Evolutionary conservation across 2,329 filamentous ascomycete genomes (phyloP), one percentile per base, ranked within the genome.

Genomic region (Cordyceps cateniannulata): DNA sequence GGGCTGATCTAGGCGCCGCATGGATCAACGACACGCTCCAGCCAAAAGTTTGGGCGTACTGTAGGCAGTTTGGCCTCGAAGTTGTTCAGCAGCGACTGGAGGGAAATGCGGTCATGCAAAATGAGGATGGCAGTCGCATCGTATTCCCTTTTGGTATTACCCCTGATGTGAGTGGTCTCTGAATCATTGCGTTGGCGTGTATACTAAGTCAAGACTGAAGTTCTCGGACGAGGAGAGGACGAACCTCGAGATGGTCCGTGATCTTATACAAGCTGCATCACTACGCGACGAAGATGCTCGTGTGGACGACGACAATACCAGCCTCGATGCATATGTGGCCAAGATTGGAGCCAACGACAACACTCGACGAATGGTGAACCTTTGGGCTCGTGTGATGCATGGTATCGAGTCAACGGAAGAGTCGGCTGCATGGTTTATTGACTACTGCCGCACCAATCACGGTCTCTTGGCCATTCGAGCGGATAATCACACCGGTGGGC

Each of bases 361-460:
- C 58, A 72, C 72, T 0, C 44, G 67, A 0, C 54, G 67, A 24
- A 76, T 74, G 69, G 65, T 73, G 20, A 75, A 73, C 14, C 59
- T 75, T 1, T 76, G 73, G 73, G 67, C 68, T 1, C 63, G 68
- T 7, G 73, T 70, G 3, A 76, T 76, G 73, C 70, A 74, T 10
- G 73, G 74, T 0, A 32, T 75, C 0, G 72, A 76, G 60, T 72
- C 73, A 0, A 72, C 65, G 1, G 65, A 75, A 38, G 68, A 74
- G 45, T 74, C 71, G 0, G 73, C 73, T 0, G 72, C 70, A 0
- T 75, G 64, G 63, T 74, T 75, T 50, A 72, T 75, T 24, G 72
- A 75, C 56, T 75, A 75, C 63, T 76, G 73, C 51, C 71, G 72
- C 9, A 65, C 68, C 0, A 73, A 74, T 55, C 62, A 65, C 1